Evolutionary conservation across 495 filamentous ascomycete genomes (phyloP), one percentile per base, ranked within the genome.

Genomic region (Elaphomyces granulatus): DNA sequence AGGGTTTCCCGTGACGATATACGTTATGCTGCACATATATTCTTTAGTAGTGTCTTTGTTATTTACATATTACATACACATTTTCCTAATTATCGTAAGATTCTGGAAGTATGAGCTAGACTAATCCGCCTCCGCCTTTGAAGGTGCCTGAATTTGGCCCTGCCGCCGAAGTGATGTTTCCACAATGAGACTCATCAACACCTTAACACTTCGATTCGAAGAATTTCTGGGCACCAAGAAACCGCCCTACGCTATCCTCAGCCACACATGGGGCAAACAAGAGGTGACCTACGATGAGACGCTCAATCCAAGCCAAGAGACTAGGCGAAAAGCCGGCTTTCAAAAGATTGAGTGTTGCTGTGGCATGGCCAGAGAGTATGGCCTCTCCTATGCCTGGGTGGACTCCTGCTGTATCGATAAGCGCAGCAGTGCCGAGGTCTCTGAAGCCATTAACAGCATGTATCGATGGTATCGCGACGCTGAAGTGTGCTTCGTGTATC

Each of bases 371-470:
- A 36, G 15, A 10, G 40, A 15, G 1, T 9, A 21, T 18, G 17
- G 15, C n/a, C n/a, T n/a, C 17, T 15, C 30, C 0, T 49, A 43
- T 37, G 40, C 32, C 19, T 49, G 47, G 47, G 42, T 50, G 15
- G 46, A 63, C 39, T 59, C 48, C 1, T 61, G 55, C 37, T 63
- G 59, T 42, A 66, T 64, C 31, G 57, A 66, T 34, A 60, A 64
- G 38, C 48, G 48, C 2, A 64, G 60, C 45, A 62, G 56, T 33
- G 45, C 59, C 8, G 60, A 63, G 30, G 23, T 63, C 7, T 52
- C 57, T 0, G 56, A 65, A 40, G 50, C 58, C 9, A 61, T 71
- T 28, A 71, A 68, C 35, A 66, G 61, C 4, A 71, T 71, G 66
- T 72, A 56, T 39, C 37, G 46, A 4, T 64, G 54, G 51, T 63